phyloP scores from a whole-genome alignment of 768 basidiomycete genomes.

The Podaxis pistillaris region DNA sequence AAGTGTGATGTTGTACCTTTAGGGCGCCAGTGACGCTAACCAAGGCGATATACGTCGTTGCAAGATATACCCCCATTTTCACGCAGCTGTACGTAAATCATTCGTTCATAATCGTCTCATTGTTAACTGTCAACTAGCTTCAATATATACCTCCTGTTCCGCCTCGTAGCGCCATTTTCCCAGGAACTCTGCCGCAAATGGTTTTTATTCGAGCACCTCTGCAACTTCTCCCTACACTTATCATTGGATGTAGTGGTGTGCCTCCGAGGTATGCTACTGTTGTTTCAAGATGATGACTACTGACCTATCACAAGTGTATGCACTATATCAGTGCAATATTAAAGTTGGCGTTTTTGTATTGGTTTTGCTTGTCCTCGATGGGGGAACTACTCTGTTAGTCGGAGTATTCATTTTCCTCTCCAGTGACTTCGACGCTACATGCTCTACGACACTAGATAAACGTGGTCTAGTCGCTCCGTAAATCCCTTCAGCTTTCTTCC shows the following conservation, averaged over 20 bases:
- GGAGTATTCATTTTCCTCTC: background rate
- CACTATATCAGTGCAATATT: background rate
- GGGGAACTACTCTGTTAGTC: background rate
- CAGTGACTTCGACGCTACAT: background rate
- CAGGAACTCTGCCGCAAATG: background rate
- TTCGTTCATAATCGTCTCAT: background rate
- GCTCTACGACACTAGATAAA: background rate
- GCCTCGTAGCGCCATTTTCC: background rate
- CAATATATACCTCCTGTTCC: background rate
- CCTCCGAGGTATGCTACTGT: conserved; percentile 4
- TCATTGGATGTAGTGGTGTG: background rate
- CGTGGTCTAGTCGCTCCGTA: background rate
- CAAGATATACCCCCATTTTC: background rate
- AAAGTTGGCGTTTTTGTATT: background rate
- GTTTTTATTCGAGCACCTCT: background rate
- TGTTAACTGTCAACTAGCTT: background rate
- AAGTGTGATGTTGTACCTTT: background rate
- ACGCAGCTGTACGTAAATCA: background rate
- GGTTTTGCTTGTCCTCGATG: background rate
- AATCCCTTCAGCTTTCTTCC: background rate
- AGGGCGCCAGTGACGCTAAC: background rate
- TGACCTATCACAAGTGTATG: background rate
- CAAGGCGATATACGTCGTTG: background rate
- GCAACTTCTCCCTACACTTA: background rate
- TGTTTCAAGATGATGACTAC: background rate